Percentiles rank a stretch among this genome's conserved stretches.
These are phyloP conservation scores for Blastocystis hominis DNA, from an alignment of 352 stramenopile genomes.

Conservation along the genomic window DNA sequence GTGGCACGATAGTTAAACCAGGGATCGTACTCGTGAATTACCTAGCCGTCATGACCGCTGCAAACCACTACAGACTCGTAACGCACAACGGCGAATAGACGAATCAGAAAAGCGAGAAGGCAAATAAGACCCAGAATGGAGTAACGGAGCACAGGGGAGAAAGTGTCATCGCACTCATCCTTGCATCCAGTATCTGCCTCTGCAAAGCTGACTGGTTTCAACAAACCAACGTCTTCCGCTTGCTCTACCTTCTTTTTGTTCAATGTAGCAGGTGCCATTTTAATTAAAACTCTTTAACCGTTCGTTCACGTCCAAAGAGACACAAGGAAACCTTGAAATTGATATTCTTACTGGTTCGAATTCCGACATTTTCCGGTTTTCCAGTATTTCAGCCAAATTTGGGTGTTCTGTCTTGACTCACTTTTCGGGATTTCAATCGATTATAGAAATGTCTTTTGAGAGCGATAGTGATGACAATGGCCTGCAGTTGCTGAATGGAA, in stretches of 20 bases:
- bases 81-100: constrained; percentile 80
- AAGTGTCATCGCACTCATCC: constrained; percentile 31
- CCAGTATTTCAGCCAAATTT: background rate
- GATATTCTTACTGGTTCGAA: background rate
- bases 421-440: background rate
- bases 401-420: background rate
- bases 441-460: background rate
- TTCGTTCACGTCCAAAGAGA: background rate
- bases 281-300: background rate
- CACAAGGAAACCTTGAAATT: background rate
- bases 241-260: constrained; percentile 41
- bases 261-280: constrained; percentile 1
- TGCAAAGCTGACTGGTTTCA: constrained; percentile 39
- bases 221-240: constrained; percentile 2
- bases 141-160: constrained; percentile 63
- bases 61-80: constrained; percentile 73
- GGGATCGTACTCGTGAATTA: constrained; percentile 81
- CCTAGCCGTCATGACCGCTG: constrained; percentile 60
- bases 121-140: constrained; percentile 81
- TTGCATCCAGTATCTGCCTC: constrained; percentile 8
- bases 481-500: background rate
- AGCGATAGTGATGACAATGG: constrained; percentile 2
- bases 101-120: constrained; percentile 80
- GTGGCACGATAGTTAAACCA: constrained; percentile 98
- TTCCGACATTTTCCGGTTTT: background rate